Percentiles rank a stretch among this genome's conserved stretches.
phyloP scores from a whole-genome alignment of 2,329 filamentous ascomycete species.

The Pseudogymnoascus sp. region DNA sequence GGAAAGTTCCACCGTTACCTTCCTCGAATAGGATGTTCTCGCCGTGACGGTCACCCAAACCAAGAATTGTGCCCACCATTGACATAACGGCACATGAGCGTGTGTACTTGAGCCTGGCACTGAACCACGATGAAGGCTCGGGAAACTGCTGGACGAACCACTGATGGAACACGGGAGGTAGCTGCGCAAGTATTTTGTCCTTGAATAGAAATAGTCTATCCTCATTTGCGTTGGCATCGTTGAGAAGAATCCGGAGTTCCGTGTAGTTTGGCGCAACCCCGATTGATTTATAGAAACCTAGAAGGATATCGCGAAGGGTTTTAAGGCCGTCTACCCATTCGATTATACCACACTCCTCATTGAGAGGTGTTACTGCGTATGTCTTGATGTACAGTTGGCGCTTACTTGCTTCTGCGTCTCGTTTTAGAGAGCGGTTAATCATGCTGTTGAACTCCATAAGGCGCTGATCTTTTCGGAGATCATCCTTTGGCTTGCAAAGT shows the following conservation, averaged over 20 bases:
- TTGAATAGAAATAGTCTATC: slow-evolving; percentile 65
- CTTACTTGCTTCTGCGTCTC: slow-evolving; percentile 82
- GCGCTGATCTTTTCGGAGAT: slow-evolving; percentile 92
- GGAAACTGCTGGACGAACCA: slow-evolving; percentile 97
- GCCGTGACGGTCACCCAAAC: slow-evolving; percentile 87
- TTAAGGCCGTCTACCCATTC: slow-evolving; percentile 98
- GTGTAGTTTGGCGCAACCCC: slow-evolving; percentile 63
- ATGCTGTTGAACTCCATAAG: slow-evolving; percentile 99
- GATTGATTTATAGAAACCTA: slow-evolving; percentile 68
- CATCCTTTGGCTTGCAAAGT: slow-evolving; percentile 95
- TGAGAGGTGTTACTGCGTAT: slow-evolving; percentile 91
- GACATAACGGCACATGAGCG: slow-evolving; percentile 96
- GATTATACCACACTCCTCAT: slow-evolving; percentile 95
- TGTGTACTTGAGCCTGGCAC: slow-evolving; percentile 79
- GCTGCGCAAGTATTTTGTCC: slow-evolving; percentile 54
- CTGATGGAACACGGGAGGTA: slow-evolving; percentile 76
- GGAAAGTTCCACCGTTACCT: slow-evolving; percentile 85
- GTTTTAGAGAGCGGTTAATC: slow-evolving; percentile 91
- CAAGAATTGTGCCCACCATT: slow-evolving; percentile 95
- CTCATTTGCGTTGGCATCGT: slow-evolving; percentile 49
- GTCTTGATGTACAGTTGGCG: slow-evolving; percentile 92
- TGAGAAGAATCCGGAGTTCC: slow-evolving; percentile 56
- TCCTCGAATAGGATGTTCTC: slow-evolving; percentile 96
- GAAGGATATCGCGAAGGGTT: slow-evolving; percentile 83
- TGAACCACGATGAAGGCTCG: slow-evolving; percentile 86